These are phyloP conservation scores for Salvia rosmarinus DNA, from an alignment of 257 asterid species.

Conservation along the genomic window DNA sequence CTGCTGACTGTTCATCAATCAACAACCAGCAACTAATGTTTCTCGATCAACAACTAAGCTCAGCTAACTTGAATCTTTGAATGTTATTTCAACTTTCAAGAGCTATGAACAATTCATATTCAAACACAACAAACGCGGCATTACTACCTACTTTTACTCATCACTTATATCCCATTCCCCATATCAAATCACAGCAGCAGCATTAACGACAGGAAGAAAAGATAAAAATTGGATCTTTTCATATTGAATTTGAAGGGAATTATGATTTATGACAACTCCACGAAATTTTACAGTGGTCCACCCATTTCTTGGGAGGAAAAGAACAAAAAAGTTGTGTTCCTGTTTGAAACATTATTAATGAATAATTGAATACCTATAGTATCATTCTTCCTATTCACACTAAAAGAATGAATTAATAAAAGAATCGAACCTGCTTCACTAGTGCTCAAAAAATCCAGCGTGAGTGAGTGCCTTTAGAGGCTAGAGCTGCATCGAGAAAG, in stretches of 20 bases:
- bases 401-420: constrained; percentile 41
- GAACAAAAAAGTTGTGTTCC: constrained; percentile 41
- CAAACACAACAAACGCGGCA: background rate
- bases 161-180: background rate
- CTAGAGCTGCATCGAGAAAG: constrained; percentile 49
- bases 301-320: constrained; percentile 29
- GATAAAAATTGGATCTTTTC: constrained; percentile 23
- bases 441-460: constrained; percentile 17
- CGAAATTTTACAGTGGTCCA: constrained; percentile 45
- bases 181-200: background rate
- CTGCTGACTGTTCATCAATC: background rate
- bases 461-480: constrained; percentile 34
- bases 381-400: constrained; percentile 56
- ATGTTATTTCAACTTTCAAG: background rate
- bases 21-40: background rate
- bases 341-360: constrained; percentile 32
- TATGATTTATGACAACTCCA: constrained; percentile 6
- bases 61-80: constrained; percentile 1
- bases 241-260: constrained; percentile 33
- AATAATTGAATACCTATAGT: constrained; percentile 35
- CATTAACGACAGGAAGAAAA: background rate
- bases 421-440: constrained; percentile 36
- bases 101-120: background rate
- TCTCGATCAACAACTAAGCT: background rate
- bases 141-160: background rate